These are phyloP conservation scores for Fusarium citri DNA, from an alignment of 2,329 filamentous ascomycete genomes.

Conservation along the genomic window DNA sequence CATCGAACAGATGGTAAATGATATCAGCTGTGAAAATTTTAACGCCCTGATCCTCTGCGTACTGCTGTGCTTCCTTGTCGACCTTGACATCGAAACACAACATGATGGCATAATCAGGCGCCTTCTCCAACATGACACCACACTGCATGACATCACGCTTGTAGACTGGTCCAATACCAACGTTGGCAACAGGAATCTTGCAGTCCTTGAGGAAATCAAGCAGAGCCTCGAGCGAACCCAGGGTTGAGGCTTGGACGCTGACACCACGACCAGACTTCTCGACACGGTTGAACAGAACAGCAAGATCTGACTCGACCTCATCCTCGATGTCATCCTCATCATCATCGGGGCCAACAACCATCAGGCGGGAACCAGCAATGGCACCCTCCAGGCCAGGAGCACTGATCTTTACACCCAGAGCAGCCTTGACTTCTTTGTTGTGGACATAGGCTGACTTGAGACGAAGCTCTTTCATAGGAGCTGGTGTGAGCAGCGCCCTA, in stretches of 20 bases:
- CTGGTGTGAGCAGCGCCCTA: slow-evolving; percentile 91
- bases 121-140: slow-evolving; percentile 96
- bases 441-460: slow-evolving; percentile 97
- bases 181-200: slow-evolving; percentile 98
- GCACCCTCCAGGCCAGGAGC: slow-evolving; percentile 95
- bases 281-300: slow-evolving; percentile 89
- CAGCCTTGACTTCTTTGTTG: slow-evolving; percentile 99
- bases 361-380: slow-evolving; percentile 93
- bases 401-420: slow-evolving; percentile 98
- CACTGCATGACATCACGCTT: slow-evolving; percentile 97
- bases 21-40: slow-evolving; percentile 99
- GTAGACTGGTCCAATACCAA: slow-evolving; percentile 96
- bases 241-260: slow-evolving; percentile 95
- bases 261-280: slow-evolving; percentile 94
- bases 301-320: slow-evolving; percentile 95
- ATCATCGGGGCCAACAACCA: slow-evolving; percentile 94
- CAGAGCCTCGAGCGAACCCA: slow-evolving; percentile 94
- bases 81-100: slow-evolving; percentile 99
- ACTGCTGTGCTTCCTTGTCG: slow-evolving; percentile 91
- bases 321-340: slow-evolving; percentile 97
- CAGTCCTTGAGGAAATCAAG: slow-evolving; percentile 95
- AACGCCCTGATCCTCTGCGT: slow-evolving; percentile 93
- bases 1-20: slow-evolving; percentile 98
- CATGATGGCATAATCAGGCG: slow-evolving; percentile 97
- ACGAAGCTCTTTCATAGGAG: slow-evolving; percentile 91